Percentiles rank a stretch among this genome's conserved stretches.
Evolutionary conservation across 2,329 filamentous ascomycete species (phyloP).

Genomic region (Davidsoniella virescens): DNA sequence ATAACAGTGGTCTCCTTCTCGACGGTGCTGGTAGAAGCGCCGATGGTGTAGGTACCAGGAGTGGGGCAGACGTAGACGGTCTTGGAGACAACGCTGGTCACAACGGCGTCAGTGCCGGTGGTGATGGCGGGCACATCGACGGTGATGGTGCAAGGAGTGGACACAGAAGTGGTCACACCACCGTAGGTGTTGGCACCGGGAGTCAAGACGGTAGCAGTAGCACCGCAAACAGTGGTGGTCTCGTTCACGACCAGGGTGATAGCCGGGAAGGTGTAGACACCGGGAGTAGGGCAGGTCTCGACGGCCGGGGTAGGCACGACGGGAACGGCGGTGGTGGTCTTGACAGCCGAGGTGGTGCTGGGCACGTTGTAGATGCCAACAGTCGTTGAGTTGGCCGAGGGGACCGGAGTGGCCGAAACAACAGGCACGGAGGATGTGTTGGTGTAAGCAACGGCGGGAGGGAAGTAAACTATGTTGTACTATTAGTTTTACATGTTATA

Average conservation of each 20-base stretch:
- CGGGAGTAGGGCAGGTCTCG: conserved; percentile 45
- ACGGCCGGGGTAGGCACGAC: conserved; percentile 36
- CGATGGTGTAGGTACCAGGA: conserved; percentile 62
- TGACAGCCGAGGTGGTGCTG: conserved; percentile 17
- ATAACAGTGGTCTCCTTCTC: conserved; percentile 36
- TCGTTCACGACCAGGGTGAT: conserved; percentile 52
- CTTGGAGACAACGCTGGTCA: conserved; percentile 50
- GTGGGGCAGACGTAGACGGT: conserved; percentile 60
- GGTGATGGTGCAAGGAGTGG: conserved; percentile 47
- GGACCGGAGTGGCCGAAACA: not conserved
- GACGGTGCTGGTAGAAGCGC: conserved; percentile 46
- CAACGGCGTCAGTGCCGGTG: conserved; percentile 38
- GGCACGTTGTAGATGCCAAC: no score
- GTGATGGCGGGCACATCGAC: conserved; percentile 53
- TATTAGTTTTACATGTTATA: not conserved
- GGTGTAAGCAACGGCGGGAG: not conserved
- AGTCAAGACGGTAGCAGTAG: conserved; percentile 43
- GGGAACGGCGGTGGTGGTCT: conserved; percentile 19
- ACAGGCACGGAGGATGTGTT: conserved; percentile 3
- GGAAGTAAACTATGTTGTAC: conserved; percentile 14
- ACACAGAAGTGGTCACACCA: conserved; percentile 56
- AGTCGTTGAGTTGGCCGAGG: conserved; percentile 1
- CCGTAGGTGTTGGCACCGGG: conserved; percentile 52
- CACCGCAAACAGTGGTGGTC: conserved; percentile 50
- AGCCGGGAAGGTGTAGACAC: conserved; percentile 60